Conservation (phyloP, 1,284 basidiomycete species). For the Boletellus dicymbophilus region DNA sequence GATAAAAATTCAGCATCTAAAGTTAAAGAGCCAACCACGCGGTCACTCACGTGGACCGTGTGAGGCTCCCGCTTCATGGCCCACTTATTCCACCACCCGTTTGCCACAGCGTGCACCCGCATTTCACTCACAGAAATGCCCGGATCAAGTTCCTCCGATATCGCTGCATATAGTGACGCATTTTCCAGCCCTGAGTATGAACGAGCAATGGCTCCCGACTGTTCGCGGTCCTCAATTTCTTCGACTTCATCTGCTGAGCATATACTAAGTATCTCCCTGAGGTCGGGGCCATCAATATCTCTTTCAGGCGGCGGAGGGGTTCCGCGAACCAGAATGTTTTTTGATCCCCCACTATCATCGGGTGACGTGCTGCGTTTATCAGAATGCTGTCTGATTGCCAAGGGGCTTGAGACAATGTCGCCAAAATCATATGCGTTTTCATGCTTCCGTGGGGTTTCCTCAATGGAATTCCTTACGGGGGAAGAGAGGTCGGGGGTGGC, state of each 20-base stretch:
- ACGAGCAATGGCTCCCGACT: not conserved
- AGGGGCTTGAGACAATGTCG: slow-evolving; percentile 65
- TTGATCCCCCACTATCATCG: slow-evolving; percentile 5
- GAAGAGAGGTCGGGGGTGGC: slow-evolving; percentile 67
- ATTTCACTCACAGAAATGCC: slow-evolving; percentile 27
- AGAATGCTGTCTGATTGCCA: slow-evolving; percentile 32
- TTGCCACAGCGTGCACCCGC: slow-evolving; percentile 47
- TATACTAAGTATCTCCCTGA: slow-evolving; percentile 46
- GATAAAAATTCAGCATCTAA: slow-evolving; percentile 17
- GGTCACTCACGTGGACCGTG: slow-evolving; percentile 22
- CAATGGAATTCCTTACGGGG: slow-evolving; percentile 38
- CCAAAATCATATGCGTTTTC: slow-evolving; percentile 45
- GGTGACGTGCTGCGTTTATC: slow-evolving; percentile 10
- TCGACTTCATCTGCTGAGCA: slow-evolving; percentile 54
- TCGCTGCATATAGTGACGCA: not conserved
- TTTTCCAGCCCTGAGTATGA: not conserved
- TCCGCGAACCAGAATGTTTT: slow-evolving; percentile 38
- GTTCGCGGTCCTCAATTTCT: slow-evolving; percentile 28
- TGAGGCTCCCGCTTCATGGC: slow-evolving; percentile 30
- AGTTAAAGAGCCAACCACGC: slow-evolving; percentile 10
- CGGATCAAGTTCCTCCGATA: slow-evolving; percentile 23
- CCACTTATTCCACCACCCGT: slow-evolving; percentile 65
- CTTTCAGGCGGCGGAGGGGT: slow-evolving; percentile 31
- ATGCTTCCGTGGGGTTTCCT: slow-evolving; percentile 11
- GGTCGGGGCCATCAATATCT: slow-evolving; percentile 41